Evolutionary conservation across 495 filamentous ascomycete genomes (phyloP).

Genomic region (Penicillium atrosanguineum): DNA sequence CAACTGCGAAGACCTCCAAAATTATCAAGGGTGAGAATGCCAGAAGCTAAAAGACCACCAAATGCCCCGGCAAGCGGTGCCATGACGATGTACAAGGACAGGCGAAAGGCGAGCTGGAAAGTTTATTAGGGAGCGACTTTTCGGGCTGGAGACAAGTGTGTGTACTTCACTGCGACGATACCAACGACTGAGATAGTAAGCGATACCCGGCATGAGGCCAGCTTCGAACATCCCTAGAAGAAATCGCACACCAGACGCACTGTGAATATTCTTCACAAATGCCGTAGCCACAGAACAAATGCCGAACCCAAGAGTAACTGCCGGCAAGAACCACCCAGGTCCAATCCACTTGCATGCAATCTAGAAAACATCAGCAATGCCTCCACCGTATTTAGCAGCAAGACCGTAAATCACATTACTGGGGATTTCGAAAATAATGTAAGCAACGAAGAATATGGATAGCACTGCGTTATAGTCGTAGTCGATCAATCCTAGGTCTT

Average conservation of each 20-base stretch:
- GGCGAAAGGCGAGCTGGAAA: slow-evolving; percentile 53
- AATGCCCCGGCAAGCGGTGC: slow-evolving; percentile 68
- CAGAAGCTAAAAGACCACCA: slow-evolving; percentile 66
- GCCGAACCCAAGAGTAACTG: slow-evolving; percentile 46
- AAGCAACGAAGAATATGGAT: slow-evolving; percentile 69
- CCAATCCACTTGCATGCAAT: slow-evolving; percentile 47
- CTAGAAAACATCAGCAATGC: slow-evolving; percentile 1
- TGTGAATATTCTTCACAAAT: slow-evolving; percentile 44
- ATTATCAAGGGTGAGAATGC: slow-evolving; percentile 42
- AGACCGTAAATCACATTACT: slow-evolving; percentile 53
- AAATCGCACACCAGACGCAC: slow-evolving; percentile 47
- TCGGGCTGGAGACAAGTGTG: not conserved
- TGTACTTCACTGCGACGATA: slow-evolving; percentile 59
- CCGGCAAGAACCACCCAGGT: slow-evolving; percentile 50
- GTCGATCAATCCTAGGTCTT: slow-evolving; percentile 49
- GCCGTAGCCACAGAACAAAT: slow-evolving; percentile 47
- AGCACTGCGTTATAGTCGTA: slow-evolving; percentile 66
- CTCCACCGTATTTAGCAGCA: not conserved
- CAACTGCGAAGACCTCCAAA: slow-evolving; percentile 53
- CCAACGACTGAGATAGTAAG: slow-evolving; percentile 71
- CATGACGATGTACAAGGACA: slow-evolving; percentile 53
- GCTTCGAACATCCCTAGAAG: slow-evolving; percentile 65
- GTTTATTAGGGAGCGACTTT: not conserved
- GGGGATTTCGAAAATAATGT: slow-evolving; percentile 78
- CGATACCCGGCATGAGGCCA: slow-evolving; percentile 70